Evolutionary conservation across 2,329 filamentous ascomycete genomes (phyloP), one percentile per base, ranked within the genome.

Genomic region (Cladorrhinum sp.): DNA sequence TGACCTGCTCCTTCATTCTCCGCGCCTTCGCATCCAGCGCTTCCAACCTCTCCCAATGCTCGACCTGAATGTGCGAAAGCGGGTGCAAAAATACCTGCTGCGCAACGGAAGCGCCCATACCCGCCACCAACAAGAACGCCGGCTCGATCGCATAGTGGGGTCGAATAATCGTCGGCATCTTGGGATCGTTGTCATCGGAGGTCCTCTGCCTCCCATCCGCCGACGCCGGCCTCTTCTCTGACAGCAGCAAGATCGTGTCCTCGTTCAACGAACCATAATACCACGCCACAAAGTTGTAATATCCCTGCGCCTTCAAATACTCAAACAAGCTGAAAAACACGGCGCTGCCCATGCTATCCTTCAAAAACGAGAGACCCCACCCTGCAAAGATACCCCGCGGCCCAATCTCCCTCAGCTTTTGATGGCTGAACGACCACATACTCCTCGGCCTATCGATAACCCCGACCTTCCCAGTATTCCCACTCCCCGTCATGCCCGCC

Each of bases 101-200:
- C 0, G 83, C 74, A 9, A 92, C 78, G 0, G 87, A 90, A 1
- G 89, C 90, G 60, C 83, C 79, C 56, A 89, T 80, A 21, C 90
- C 90, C 0, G 88, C 89, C 0, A 88, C 71, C 2, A 91, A 77
- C 3, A 93, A 76, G 68, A 92, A 92, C 49, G 82, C 78, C 3
- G 90, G 89, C 70, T 92, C 90, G 24, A 92, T 80, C 59, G 88
- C 81, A 71, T 91, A 93, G 70, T 93, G 88, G 2, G 90, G 90
- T 4, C 82, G 81, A 62, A 93, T 91, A 14, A 88, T 74, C 10
- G 73, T 75, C 3, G 75, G 76, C 14, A 74, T 70, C 18, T 49
- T 26, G 12, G 42, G 48, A 8, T 28, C 50, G 12, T 60, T 57
- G 14, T 63, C 59, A 8, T 36, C 46, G 1, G 33, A 20, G 12